Conservation (phyloP, 805 yeast genomes). For the Metschnikowia dekortorum region DNA sequence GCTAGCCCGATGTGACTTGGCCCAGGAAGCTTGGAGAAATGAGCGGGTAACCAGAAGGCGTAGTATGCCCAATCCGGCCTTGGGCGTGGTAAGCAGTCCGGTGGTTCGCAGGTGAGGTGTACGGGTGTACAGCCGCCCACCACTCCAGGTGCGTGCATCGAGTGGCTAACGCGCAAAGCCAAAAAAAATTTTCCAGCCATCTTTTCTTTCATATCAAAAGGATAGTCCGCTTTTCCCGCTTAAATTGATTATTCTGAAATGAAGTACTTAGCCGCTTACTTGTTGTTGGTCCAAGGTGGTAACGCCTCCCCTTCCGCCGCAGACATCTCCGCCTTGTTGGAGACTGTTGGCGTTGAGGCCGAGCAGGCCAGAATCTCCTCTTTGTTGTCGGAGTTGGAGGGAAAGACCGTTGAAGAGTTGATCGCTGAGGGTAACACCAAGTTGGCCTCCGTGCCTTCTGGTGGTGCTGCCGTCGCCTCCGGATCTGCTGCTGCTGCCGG, state of each 20-base stretch:
- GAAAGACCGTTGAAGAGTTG: conserved; percentile 86
- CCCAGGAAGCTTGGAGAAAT: too few species aligned
- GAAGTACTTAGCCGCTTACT: conserved; percentile 99
- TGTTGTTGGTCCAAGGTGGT: conserved; percentile 97
- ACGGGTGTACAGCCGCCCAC: not conserved
- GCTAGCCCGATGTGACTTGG: too few species aligned
- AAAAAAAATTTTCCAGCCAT: conserved; percentile 6
- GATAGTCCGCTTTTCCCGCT: conserved; percentile 78
- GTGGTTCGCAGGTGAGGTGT: not conserved
- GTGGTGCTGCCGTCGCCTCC: conserved; percentile 91
- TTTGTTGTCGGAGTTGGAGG: conserved; percentile 83
- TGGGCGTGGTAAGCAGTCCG: too few species aligned
- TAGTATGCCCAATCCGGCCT: too few species aligned
- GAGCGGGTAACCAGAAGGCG: too few species aligned
- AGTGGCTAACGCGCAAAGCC: not conserved
- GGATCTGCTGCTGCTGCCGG: conserved; percentile 68
- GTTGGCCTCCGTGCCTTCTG: conserved; percentile 96
- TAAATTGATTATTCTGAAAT: conserved; percentile 78
- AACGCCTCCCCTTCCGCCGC: conserved; percentile 89
- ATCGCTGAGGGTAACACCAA: conserved; percentile 93
- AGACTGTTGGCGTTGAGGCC: conserved; percentile 94
- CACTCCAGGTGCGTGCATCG: not conserved
- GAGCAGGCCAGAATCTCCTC: conserved; percentile 82
- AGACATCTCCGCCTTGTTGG: conserved; percentile 82
- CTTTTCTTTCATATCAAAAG: conserved; percentile 42